Evolutionary conservation across 352 stramenopile genomes (phyloP).

Genomic region (Globisporangium paddicum): DNA sequence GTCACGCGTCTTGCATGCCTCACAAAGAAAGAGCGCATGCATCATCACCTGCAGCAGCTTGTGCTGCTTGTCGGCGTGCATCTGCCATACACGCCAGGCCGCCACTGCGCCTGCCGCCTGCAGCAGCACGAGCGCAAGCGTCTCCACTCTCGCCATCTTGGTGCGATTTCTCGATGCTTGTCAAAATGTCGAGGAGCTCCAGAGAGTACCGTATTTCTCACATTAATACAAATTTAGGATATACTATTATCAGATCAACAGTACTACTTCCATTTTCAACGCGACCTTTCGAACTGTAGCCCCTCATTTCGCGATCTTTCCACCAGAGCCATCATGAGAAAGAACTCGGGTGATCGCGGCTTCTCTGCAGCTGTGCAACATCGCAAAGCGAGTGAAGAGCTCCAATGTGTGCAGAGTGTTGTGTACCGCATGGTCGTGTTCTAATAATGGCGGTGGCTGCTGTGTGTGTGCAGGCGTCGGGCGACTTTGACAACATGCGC

Average conservation of each 20-base stretch:
- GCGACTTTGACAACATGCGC: constrained; percentile 31
- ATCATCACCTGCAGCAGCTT: neutral
- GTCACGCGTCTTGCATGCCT: neutral
- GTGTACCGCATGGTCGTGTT: neutral
- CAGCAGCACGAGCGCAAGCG: constrained; percentile 11
- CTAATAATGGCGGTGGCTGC: neutral
- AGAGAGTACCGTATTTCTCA: neutral
- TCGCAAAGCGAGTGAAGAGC: constrained; percentile 29
- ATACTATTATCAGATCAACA: too few relatives aligned
- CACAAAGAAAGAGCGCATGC: neutral
- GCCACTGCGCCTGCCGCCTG: neutral
- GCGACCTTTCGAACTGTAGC: constrained; percentile 3
- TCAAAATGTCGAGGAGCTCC: neutral
- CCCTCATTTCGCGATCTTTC: constrained; percentile 6
- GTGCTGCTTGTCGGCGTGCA: neutral
- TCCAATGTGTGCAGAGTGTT: neutral
- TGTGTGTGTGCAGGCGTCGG: constrained; percentile 22
- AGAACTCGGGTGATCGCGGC: constrained; percentile 27
- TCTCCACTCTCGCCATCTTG: neutral
- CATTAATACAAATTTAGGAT: too few relatives aligned
- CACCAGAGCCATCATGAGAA: constrained; percentile 19
- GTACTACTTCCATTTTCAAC: neutral
- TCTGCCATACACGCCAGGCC: constrained; percentile 1
- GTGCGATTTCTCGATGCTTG: neutral
- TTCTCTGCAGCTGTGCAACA: constrained; percentile 55